Evolutionary conservation across 495 filamentous ascomycete genomes (phyloP).

Genomic region (Zalerion maritima): DNA sequence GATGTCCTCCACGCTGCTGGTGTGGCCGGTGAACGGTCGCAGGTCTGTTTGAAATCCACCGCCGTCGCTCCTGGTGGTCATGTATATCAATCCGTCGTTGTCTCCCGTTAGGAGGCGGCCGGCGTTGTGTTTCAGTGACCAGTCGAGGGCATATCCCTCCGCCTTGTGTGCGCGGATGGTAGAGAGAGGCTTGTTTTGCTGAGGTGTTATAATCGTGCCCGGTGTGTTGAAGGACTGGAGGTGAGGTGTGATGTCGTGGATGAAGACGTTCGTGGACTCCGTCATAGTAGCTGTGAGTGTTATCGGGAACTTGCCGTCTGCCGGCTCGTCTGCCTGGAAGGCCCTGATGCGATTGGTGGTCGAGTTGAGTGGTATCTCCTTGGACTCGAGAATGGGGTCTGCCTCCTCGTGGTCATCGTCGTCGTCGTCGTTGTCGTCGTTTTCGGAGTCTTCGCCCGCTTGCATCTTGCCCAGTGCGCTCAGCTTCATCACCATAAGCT

Average conservation of each 20-base stretch:
- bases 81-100: slow-evolving; percentile 75
- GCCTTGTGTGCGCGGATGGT: slow-evolving; percentile 82
- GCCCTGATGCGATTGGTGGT: slow-evolving; percentile 86
- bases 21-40: slow-evolving; percentile 67
- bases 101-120: slow-evolving; percentile 89
- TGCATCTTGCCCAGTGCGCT: slow-evolving; percentile 81
- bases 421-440: slow-evolving; percentile 59
- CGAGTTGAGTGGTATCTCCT: slow-evolving; percentile 66
- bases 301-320: slow-evolving; percentile 53
- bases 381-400: slow-evolving; percentile 89
- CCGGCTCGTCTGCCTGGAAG: slow-evolving; percentile 57
- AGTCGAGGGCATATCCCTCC: slow-evolving; percentile 91
- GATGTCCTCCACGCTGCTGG: slow-evolving; percentile 77
- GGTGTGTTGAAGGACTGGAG: slow-evolving; percentile 78
- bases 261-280: slow-evolving; percentile 73
- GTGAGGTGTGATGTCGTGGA: slow-evolving; percentile 85
- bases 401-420: slow-evolving; percentile 64
- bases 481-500: slow-evolving; percentile 89
- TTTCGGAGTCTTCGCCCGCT: slow-evolving; percentile 40
- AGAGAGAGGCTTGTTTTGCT: slow-evolving; percentile 69
- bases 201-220: slow-evolving; percentile 60
- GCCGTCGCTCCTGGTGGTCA: slow-evolving; percentile 69
- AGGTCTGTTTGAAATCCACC: slow-evolving; percentile 77
- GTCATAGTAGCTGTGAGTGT: slow-evolving; percentile 84
- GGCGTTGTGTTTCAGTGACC: slow-evolving; percentile 58